Conservation (phyloP, 352 stramenopile species). For the Phytophthora cryptogea region DNA sequence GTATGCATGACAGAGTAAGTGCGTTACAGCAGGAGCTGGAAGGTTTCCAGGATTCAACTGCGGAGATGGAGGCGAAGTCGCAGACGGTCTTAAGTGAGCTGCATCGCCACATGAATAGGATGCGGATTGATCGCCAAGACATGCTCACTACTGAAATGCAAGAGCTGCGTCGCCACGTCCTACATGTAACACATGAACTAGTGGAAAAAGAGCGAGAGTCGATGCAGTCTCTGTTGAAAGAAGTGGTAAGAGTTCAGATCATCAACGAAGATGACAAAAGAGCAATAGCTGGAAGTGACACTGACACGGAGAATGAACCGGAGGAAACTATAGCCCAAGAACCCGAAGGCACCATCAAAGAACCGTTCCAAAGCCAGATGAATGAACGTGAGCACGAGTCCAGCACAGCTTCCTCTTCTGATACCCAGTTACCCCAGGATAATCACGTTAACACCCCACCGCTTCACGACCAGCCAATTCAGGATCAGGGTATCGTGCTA, state of each 20-base stretch:
- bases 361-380: background rate
- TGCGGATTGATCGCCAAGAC: conserved; percentile 57
- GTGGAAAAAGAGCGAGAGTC: conserved; percentile 57
- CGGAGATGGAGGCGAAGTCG: conserved; percentile 59
- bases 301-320: conserved; percentile 6
- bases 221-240: conserved; percentile 48
- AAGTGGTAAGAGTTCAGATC: conserved; percentile 27
- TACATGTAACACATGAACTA: conserved; percentile 55
- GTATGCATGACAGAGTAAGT: conserved; percentile 53
- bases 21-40: conserved; percentile 57
- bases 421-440: background rate
- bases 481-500: background rate
- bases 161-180: conserved; percentile 53
- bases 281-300: background rate
- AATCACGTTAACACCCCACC: background rate
- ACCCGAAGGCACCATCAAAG: background rate
- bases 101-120: conserved; percentile 45
- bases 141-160: conserved; percentile 73
- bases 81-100: conserved; percentile 61
- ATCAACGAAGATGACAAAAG: conserved; percentile 1
- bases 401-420: background rate
- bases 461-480: background rate
- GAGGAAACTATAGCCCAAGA: background rate
- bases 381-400: background rate
- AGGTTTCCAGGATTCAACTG: conserved; percentile 49